Base-by-base conservation (phyloP, 2,329 filamentous ascomycete genomes). In the Xylaria sp. region DNA sequence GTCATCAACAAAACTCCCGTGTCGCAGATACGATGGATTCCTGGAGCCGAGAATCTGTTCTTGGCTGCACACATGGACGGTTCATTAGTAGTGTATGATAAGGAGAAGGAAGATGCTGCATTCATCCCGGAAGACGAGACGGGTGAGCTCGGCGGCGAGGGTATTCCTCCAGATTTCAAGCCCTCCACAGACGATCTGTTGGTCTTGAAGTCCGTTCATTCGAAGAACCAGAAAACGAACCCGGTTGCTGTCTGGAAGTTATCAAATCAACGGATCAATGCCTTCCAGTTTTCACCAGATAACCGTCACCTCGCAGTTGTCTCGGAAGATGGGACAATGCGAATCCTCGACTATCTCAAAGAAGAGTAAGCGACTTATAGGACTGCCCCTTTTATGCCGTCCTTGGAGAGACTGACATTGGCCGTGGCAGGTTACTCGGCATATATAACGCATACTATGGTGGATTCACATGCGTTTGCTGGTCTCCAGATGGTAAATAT, bases 401-500 rank as follows among this genome's bases (percentile, higher is more conserved):
- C 7, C 8, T 16, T 23, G 10, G 23, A 7, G 47, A 48, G 6
- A 52, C 55, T 63, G 34, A 64, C 52, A 67, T 52, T 34, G 16
- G 19, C 30, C 48, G 6, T 6, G 54, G 34, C 63, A 94, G 90
- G 68, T 80, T 97, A n/a, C 78, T 94, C 10, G 91, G 93, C 69
- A 79, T 96, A 50, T 97, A 91, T 74, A 86, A 88, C 68, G 91
- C 91, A 57, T 99, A 97, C 76, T 99, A 97, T 69, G 94, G 94
- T 52, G 93, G 91, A 2, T 81, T 99, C 62, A 89, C 89, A 50
- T 96, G 92, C 70, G 92, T 97, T 1, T 96, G 91, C 76, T 99
- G 94, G 94, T 97, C 93, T 5, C 94, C 94, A 8, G 94, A 99
- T 71, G 92, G 92, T 55, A 93, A 95, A 72, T 99, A 97, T 73